Conservation (phyloP, 2,329 filamentous ascomycete genomes). For the Mycogone perniciosa region DNA sequence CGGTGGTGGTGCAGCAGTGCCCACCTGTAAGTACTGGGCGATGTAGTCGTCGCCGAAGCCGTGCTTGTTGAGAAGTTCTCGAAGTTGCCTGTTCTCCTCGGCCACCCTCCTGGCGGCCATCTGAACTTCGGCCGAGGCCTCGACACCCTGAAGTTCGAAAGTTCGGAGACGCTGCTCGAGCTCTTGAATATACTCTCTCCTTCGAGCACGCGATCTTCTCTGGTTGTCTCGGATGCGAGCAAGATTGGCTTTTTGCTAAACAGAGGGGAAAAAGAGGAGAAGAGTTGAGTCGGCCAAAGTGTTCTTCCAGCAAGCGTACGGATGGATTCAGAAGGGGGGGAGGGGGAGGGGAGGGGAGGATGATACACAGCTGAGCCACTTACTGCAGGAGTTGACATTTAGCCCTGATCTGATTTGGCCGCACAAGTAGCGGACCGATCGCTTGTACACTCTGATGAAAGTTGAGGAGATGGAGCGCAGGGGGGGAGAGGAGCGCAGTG, state of each 20-base stretch:
- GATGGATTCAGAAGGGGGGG: conserved; percentile 14
- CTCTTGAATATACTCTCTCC: conserved; percentile 66
- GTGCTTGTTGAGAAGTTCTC: conserved; percentile 49
- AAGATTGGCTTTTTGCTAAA: conserved; percentile 34
- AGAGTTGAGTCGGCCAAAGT: conserved; percentile 2
- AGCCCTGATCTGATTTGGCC: conserved; percentile 13
- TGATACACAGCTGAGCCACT: conserved; percentile 13
- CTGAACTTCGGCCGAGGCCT: conserved; percentile 67
- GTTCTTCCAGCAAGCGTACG: conserved; percentile 6
- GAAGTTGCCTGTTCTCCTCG: conserved; percentile 61
- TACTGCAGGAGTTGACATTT: conserved; percentile 20
- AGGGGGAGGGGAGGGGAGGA: conserved; percentile 6
- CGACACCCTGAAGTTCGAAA: conserved; percentile 59
- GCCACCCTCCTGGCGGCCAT: conserved; percentile 60
- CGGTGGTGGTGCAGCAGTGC: conserved; percentile 5
- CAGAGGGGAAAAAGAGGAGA: conserved; percentile 12
- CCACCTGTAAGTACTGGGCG: conserved; percentile 31
- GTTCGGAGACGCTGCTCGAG: conserved; percentile 55
- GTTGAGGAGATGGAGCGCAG: conserved; percentile 6
- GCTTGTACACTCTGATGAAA: conserved; percentile 6
- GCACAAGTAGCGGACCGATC: conserved; percentile 12
- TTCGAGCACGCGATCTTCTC: conserved; percentile 64
- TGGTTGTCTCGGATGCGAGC: conserved; percentile 69
- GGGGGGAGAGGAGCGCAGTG: conserved; percentile 1
- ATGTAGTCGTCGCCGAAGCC: conserved; percentile 54